Percentiles rank a stretch among this genome's conserved stretches.
phyloP scores from a whole-genome alignment of 2,329 filamentous ascomycete species.

The Phaeosphaeriaceae sp. region DNA sequence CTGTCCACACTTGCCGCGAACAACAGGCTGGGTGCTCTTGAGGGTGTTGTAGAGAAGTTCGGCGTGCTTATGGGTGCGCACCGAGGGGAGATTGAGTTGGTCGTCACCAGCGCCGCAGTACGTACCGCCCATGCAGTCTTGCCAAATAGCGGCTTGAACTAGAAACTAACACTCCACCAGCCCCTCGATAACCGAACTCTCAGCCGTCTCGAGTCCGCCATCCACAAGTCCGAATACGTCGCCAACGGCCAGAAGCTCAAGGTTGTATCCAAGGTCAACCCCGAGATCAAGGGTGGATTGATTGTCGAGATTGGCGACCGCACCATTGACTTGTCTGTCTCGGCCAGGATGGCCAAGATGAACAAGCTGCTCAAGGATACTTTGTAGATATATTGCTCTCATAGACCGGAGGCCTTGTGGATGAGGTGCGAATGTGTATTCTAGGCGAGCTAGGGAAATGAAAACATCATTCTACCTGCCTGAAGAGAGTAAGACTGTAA shows the following conservation, averaged over 20 bases:
- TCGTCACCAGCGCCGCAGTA: constrained; percentile 89
- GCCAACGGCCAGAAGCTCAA: constrained; percentile 96
- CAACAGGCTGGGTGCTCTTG: constrained; percentile 87
- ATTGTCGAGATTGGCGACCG: constrained; percentile 97
- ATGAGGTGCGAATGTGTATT: constrained; percentile 41
- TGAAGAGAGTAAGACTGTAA: too few species aligned
- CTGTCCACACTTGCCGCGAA: constrained; percentile 89
- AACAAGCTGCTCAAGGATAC: constrained; percentile 98
- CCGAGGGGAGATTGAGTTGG: constrained; percentile 91
- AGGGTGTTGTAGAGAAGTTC: constrained; percentile 88
- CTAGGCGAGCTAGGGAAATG: constrained; percentile 29
- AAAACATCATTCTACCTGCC: not conserved
- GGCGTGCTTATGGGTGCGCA: constrained; percentile 83
- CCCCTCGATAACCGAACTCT: constrained; percentile 88
- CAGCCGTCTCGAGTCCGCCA: constrained; percentile 81
- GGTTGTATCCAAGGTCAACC: constrained; percentile 93
- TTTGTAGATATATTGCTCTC: constrained; percentile 73
- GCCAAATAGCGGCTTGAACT: not conserved
- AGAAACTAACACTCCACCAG: constrained; percentile 54
- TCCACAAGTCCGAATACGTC: constrained; percentile 88
- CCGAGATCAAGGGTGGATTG: constrained; percentile 91
- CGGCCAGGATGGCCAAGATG: constrained; percentile 93
- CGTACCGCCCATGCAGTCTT: constrained; percentile 38
- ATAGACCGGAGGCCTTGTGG: constrained; percentile 15
- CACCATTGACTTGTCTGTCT: constrained; percentile 97